phyloP scores from a whole-genome alignment of 2,329 filamentous ascomycete species.

The Xylariaceae sp. region DNA sequence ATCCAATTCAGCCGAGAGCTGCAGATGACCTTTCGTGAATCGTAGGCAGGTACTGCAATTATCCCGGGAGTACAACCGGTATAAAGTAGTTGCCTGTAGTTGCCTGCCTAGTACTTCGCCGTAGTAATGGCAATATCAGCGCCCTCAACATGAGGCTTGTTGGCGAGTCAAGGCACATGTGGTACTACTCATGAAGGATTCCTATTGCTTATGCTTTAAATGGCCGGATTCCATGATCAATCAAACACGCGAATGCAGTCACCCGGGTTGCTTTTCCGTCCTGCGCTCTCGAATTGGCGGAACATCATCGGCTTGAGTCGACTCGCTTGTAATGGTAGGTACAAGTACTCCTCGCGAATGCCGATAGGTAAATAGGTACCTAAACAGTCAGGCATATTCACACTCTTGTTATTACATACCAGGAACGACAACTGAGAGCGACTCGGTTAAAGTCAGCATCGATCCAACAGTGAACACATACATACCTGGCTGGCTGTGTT shows the following conservation, averaged over 20 bases:
- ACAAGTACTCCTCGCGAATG: no score
- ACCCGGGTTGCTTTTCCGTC: background rate
- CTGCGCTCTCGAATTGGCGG: background rate
- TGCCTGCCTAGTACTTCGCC: no score
- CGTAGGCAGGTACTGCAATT: background rate
- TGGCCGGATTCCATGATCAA: background rate
- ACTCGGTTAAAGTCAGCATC: no score
- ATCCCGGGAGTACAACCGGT: background rate
- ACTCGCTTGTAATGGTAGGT: no score
- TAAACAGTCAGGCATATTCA: no score
- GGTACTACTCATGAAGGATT: background rate
- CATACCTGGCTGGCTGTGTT: no score
- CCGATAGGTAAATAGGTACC: no score
- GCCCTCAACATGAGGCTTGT: background rate
- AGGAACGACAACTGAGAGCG: no score
- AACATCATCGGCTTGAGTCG: background rate
- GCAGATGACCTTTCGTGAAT: background rate
- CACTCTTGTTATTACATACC: no score
- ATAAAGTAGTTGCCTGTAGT: no score
- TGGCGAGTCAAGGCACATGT: background rate
- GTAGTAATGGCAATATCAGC: background rate
- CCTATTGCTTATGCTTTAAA: background rate
- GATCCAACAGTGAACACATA: no score
- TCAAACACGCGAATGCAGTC: background rate
- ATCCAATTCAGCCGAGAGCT: background rate